Conservation (phyloP, 192 early-diverging fungal genomes). For the Ambispora gerdemannii region DNA sequence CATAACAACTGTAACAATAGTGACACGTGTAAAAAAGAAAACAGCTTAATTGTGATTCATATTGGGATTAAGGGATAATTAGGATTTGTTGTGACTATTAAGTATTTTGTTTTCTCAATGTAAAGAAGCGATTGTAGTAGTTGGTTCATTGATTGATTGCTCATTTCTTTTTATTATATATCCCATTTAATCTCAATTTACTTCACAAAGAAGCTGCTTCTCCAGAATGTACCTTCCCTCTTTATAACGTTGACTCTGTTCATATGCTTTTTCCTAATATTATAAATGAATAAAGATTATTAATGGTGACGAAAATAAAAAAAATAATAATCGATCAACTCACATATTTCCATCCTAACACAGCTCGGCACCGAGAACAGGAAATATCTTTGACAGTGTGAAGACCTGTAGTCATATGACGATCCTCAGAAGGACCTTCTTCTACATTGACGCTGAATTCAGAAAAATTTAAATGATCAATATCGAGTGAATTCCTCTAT, state of each 20-base stretch:
- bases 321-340: conserved; percentile 7
- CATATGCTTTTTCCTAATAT: conserved; percentile 55
- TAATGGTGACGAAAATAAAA: neutral
- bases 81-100: no score
- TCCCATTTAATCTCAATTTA: conserved; percentile 31
- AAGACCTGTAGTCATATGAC: conserved; percentile 70
- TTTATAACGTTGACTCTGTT: conserved; percentile 65
- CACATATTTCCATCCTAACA: conserved; percentile 68
- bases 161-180: no score
- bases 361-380: conserved; percentile 51
- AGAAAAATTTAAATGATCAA: no score
- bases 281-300: conserved; percentile 23
- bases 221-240: conserved; percentile 77
- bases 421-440: conserved; percentile 51
- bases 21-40: no score
- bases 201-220: conserved; percentile 49
- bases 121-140: no score
- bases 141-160: no score
- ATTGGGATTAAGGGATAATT: no score
- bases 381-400: conserved; percentile 69
- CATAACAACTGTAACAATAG: no score
- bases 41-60: no score
- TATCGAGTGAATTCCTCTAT: no score
- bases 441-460: conserved; percentile 53
- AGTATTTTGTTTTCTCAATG: no score